Base-by-base conservation (phyloP, 148 eudicot genomes). In the Polygonum aviculare region DNA sequence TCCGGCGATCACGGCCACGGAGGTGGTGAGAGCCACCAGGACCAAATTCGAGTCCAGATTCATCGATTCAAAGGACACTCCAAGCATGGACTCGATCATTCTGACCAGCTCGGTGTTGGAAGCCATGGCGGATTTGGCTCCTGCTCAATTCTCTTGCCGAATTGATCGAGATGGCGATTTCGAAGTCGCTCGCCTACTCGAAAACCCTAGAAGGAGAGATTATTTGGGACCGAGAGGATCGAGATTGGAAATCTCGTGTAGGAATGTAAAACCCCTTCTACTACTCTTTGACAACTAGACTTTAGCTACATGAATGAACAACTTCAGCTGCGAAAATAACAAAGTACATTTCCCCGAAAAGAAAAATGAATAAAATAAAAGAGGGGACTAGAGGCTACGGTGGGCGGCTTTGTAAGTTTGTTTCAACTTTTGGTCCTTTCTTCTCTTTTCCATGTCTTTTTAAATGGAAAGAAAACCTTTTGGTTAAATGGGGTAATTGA, bases 1-100 rank as follows among this genome's bases (percentile, higher is more conserved):
- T 6, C 94, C 97, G 0, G 85, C n/a, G 38, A 90, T 74, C 74
- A 87, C 82, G 18, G 97, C 94, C 41, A 88, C 72, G 12, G 90
- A 87, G 14, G 97, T 88, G 22, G 90, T 83, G 54, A 85, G 77
- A 8, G 83, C 67, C 76, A 87, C 51, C 16, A 79, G 19, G 33
- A 80, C 81, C 11, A 70, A 75, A 21, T 77, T 77, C 7, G 81
- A 50, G 36, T 71, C 67, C 6, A 75, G 52, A 10, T 81, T 73
- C 44, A 69, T 36, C 26, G 54, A 31, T 74, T 80, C 86, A 67
- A 85, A 57, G 2, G 88, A 77, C 6, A 80, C 77, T 38, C 90
- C 90, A 33, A 85, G 74, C 49, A 77, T 47, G 74, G 90, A 85
- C 44, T 87, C 90, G 12, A 85, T 55, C 55, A 82, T 75, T 55